Percentiles rank a stretch among this genome's conserved stretches.
phyloP scores from a whole-genome alignment of 148 eudicot species.

The Spergularia bocconei region DNA sequence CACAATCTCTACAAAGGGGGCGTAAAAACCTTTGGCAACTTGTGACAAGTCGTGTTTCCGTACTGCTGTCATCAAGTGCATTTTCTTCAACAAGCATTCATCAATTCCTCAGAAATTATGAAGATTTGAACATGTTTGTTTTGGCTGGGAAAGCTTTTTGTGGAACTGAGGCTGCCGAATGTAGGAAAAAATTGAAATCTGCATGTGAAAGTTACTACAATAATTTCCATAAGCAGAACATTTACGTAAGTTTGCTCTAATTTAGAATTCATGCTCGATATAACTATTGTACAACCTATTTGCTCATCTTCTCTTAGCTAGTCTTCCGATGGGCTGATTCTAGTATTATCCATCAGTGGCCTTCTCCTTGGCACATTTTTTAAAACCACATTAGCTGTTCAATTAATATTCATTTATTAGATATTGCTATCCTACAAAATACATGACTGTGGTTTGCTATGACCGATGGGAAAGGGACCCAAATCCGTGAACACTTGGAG shows the following conservation, averaged over 20 bases:
- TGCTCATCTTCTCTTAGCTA: neutral
- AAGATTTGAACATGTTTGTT: slow-evolving; percentile 73
- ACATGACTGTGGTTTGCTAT: neutral
- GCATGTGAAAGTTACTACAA: slow-evolving; percentile 76
- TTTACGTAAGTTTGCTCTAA: slow-evolving; percentile 61
- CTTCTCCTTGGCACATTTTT: neutral
- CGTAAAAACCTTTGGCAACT: slow-evolving; percentile 94
- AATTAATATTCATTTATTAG: neutral
- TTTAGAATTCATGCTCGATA: neutral
- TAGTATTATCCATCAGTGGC: neutral
- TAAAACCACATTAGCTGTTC: neutral
- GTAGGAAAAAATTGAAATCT: slow-evolving; percentile 66
- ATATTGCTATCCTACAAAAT: neutral
- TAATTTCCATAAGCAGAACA: slow-evolving; percentile 85
- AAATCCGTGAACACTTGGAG: neutral
- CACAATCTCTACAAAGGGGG: slow-evolving; percentile 78
- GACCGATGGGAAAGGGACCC: neutral
- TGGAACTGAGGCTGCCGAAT: slow-evolving; percentile 77
- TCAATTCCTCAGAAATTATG: slow-evolving; percentile 84
- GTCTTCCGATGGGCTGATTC: neutral
- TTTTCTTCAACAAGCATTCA: slow-evolving; percentile 91
- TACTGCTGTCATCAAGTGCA: slow-evolving; percentile 81
- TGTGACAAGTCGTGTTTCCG: slow-evolving; percentile 74
- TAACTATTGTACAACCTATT: neutral
- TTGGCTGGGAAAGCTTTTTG: slow-evolving; percentile 94